Evolutionary conservation across 2,329 filamentous ascomycete species (phyloP).

Genomic region (Ascochyta lentis): DNA sequence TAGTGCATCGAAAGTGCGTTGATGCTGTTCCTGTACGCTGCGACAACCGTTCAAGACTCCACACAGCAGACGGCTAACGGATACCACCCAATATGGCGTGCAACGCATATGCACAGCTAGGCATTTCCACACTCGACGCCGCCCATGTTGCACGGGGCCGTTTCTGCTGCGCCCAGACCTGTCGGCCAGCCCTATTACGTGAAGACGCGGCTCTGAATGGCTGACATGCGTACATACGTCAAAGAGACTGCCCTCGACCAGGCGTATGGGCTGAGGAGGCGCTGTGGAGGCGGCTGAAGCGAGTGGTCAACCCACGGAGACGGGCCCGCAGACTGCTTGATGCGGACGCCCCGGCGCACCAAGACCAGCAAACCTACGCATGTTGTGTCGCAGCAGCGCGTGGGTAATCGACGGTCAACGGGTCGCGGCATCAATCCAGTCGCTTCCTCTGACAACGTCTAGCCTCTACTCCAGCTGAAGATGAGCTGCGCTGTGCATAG

Average conservation of each 20-base stretch:
- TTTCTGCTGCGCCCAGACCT: conserved; percentile 13
- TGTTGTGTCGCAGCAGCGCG: conserved; percentile 1
- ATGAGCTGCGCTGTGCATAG: background rate
- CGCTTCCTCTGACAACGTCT: background rate
- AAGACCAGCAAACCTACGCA: background rate
- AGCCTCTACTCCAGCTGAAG: conserved; percentile 10
- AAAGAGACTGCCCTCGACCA: conserved; percentile 1
- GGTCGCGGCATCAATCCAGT: conserved; percentile 3
- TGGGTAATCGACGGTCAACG: conserved; percentile 4
- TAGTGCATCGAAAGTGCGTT: conserved; percentile 7
- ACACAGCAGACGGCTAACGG: conserved; percentile 5
- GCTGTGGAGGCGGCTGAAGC: conserved; percentile 15
- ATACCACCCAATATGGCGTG: conserved; percentile 16
- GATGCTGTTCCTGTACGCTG: conserved; percentile 7
- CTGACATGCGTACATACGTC: background rate
- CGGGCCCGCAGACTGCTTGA: conserved; percentile 4
- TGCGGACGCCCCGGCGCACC: conserved; percentile 6
- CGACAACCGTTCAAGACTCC: conserved; percentile 6
- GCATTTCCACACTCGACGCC: conserved; percentile 5
- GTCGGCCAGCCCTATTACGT: conserved; percentile 15
- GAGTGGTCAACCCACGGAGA: conserved; percentile 10
- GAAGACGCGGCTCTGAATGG: conserved; percentile 4
- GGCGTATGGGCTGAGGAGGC: conserved; percentile 13
- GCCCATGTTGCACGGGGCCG: conserved; percentile 9
- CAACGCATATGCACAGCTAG: conserved; percentile 14